Base-by-base conservation (phyloP, 2,329 filamentous ascomycete genomes). In the Zalaria obscura region DNA sequence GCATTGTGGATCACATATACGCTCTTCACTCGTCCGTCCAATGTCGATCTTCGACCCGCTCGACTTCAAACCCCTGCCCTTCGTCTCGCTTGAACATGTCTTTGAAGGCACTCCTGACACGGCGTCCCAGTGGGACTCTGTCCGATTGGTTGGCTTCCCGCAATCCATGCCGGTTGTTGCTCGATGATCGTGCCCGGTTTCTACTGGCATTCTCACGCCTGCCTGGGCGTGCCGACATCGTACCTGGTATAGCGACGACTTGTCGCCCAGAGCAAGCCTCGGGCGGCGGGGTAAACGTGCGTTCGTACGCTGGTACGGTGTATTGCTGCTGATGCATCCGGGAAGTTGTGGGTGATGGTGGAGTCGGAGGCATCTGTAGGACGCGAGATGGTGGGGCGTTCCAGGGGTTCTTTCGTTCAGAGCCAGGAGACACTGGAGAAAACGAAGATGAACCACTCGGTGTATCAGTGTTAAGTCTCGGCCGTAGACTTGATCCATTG, bases 1-100 rank as follows among this genome's bases (percentile, higher is more conserved):
- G n/a, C n/a, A n/a, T n/a, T n/a, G n/a, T n/a, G n/a, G n/a, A n/a
- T n/a, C n/a, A n/a, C n/a, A n/a, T n/a, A n/a, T n/a, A n/a, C n/a
- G n/a, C n/a, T n/a, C n/a, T 32, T 47, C 40, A 49, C 11, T 56
- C 52, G 5, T 58, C 55, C 5, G 55, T 50, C 55, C 55, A 58
- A 34, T 58, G 55, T 6, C 48, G 44, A 36, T 54, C 52, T 0
- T 45, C 46, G 9, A 57, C 53, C 3, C 41, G 42, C 33, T 53
- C 52, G 10, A 49, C 50, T 2, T 49, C 36, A 4, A 38, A 42
- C 9, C 55, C 49, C 27, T 57, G 49, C 5, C 55, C 39, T 1
- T 48, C 46, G 2, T 52, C 46, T 18, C 43, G 43, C 25, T 47
- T 50, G 45, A 58, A 58, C 8, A 56, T 48, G 5, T 47, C 49